These are phyloP conservation scores for Opeltia flavorubescens DNA, from an alignment of 495 filamentous ascomycete species.

Conservation along the genomic window DNA sequence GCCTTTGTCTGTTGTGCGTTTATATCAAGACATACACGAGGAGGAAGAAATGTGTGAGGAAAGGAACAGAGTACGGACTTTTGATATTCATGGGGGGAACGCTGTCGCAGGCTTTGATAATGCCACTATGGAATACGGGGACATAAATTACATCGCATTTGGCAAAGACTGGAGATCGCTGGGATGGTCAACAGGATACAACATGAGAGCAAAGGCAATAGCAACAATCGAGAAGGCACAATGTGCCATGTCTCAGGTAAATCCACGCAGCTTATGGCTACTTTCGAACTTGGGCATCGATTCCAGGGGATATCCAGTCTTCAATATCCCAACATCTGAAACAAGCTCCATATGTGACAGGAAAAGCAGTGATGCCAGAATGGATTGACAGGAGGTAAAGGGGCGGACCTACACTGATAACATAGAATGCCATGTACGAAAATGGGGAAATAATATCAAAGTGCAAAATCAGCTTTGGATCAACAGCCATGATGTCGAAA, in stretches of 20 bases:
- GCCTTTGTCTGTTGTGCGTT: conserved; percentile 44
- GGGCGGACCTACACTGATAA: conserved; percentile 13
- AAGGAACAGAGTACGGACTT: conserved; percentile 29
- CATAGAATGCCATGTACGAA: conserved; percentile 52
- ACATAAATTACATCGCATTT: conserved; percentile 46
- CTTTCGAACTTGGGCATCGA: no score
- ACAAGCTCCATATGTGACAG: no score
- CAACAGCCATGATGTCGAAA: conserved; percentile 3
- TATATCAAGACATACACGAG: neutral
- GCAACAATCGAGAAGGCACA: neutral
- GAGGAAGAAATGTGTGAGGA: neutral
- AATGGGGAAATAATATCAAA: conserved; percentile 61
- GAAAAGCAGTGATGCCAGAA: no score
- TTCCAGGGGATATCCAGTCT: no score
- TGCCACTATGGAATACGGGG: conserved; percentile 54
- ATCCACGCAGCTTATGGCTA: no score
- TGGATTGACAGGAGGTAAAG: neutral
- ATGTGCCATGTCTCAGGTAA: no score
- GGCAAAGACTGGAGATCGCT: conserved; percentile 50
- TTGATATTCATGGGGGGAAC: conserved; percentile 51
- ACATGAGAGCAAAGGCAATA: neutral
- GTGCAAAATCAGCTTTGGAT: conserved; percentile 51
- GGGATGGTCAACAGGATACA: neutral
- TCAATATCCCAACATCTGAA: no score
- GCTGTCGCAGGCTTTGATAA: conserved; percentile 54